Evolutionary conservation across 163 green algal genomes (phyloP).

Genomic region (Scenedesmus sp.): DNA sequence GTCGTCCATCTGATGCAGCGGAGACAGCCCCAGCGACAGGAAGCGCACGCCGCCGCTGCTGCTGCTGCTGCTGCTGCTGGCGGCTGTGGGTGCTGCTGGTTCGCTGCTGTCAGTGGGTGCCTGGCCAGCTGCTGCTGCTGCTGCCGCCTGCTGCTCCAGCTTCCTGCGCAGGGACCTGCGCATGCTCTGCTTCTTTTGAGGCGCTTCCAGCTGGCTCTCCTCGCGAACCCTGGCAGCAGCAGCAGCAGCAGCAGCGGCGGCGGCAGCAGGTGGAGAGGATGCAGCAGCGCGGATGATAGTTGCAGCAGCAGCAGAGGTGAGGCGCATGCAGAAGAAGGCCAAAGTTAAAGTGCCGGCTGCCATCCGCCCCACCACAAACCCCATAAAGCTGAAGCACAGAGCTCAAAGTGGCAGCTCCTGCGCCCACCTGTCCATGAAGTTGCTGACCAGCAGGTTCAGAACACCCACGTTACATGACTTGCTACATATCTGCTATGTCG

Average conservation of each 20-base stretch:
- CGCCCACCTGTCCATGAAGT: no score
- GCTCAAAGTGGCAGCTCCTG: no score
- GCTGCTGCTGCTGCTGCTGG: background rate
- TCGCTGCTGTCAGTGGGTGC: background rate
- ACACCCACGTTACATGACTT: no score
- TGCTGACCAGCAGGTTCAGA: no score
- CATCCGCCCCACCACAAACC: no score
- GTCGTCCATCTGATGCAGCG: conserved; percentile 37
- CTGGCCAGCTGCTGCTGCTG: background rate
- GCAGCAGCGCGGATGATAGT: background rate
- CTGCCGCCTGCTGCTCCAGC: background rate
- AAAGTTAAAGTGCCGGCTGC: no score
- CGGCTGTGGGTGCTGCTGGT: background rate
- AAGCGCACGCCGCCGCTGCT: conserved; percentile 11
- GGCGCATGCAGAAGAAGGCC: no score
- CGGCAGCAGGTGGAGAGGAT: background rate
- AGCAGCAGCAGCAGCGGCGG: background rate
- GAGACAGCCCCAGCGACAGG: conserved; percentile 45
- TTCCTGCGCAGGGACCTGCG: conserved; percentile 10
- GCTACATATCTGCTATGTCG: no score
- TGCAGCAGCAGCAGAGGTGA: background rate
- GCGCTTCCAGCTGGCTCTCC: conserved; percentile 10
- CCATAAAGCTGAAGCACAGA: no score
- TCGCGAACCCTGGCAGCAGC: background rate
- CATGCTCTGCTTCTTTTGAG: conserved; percentile 27